Base-by-base conservation (phyloP, 371 early-diverging fungal species). In the Actinomucor elegans region DNA sequence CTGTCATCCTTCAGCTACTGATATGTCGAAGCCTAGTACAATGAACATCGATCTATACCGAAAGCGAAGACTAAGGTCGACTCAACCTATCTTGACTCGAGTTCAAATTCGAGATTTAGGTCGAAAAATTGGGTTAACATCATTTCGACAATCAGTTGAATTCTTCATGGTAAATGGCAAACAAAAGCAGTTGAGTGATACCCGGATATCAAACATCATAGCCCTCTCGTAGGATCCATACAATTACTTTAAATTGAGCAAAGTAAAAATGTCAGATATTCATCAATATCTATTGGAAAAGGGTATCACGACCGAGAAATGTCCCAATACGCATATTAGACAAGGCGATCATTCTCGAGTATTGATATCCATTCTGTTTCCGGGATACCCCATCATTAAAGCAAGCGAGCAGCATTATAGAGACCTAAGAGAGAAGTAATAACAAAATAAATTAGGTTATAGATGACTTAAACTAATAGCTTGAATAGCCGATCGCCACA, bases 381-480 rank as follows among this genome's bases (percentile, higher is more conserved):
- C 70, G 20, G 70, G 70, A 4, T 69, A 69, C 33, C 57, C 70
- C 3, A 38, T 62, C 20, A 59, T 56, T 5, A 61, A 57, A 40
- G 66, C 66, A 14, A 65, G 60, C 23, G 70, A 69, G 17, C 48
- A 55, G 1, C 47, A 64, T 38, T 65, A 52, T 45, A 28, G 48
- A 20, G 26, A 52, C 12, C 42, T 47, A 37, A 41, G 59, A 40
- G 59, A 65, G 51, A 61, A 56, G 65, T 64, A 52, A 52, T n/a
- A n/a, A 23, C 10, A 41, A 14, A 10, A 5, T 6, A 23, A n/a
- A n/a, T n/a, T n/a, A n/a, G n/a, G n/a, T n/a, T n/a, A n/a, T n/a
- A n/a, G n/a, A n/a, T n/a, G n/a, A n/a, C n/a, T n/a, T n/a, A n/a
- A n/a, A n/a, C n/a, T n/a, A n/a, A n/a, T n/a, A n/a, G n/a, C 9